Conservation (phyloP, 2,329 filamentous ascomycete species). For the Aspergillus pseudoglaucus region DNA sequence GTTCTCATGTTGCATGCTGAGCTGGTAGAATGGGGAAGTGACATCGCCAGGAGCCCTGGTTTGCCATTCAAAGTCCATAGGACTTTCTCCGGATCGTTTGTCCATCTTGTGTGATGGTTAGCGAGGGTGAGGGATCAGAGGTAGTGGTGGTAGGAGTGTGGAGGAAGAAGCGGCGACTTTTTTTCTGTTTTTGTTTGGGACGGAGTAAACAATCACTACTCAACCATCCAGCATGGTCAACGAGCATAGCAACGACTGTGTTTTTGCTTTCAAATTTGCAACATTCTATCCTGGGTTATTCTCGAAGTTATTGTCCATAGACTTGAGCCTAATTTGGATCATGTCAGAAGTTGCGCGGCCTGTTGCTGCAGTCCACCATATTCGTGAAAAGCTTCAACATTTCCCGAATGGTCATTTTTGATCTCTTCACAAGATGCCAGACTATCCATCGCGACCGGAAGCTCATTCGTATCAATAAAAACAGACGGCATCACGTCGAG, state of each 20-base stretch:
- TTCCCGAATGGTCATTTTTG: too few species aligned
- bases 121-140: constrained; percentile 3
- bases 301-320: too few species aligned
- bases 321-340: too few species aligned
- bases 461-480: not conserved
- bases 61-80: constrained; percentile 49
- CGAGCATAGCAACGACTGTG: not conserved
- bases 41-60: constrained; percentile 38
- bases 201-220: not conserved
- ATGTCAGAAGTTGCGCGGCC: too few species aligned
- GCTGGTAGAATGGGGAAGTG: constrained; percentile 42
- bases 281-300: not conserved
- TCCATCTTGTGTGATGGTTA: constrained; percentile 23
- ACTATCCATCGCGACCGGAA: too few species aligned
- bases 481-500: not conserved
- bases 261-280: not conserved
- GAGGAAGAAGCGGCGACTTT: constrained; percentile 13
- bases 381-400: too few species aligned
- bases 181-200: not conserved
- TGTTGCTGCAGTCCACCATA: too few species aligned
- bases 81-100: constrained; percentile 38
- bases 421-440: too few species aligned
- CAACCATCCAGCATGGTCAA: not conserved
- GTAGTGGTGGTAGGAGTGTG: constrained; percentile 12
- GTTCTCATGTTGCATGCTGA: constrained; percentile 38